phyloP scores from a whole-genome alignment of 2,329 filamentous ascomycete species.

The Exserohilum rostratum region DNA sequence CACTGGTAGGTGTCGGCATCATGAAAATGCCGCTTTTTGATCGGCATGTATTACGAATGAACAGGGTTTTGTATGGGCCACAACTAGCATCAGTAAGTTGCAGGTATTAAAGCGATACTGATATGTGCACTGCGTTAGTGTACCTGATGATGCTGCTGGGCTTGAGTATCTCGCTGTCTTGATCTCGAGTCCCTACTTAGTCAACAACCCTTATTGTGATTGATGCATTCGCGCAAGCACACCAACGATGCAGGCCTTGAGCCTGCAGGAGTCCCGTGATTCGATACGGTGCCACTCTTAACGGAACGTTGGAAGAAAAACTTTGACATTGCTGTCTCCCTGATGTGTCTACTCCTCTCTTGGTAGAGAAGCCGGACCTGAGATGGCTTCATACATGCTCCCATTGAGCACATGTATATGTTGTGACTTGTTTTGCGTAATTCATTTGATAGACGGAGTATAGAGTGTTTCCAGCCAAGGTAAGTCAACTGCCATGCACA shows the following conservation, averaged over 20 bases:
- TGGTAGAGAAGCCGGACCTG: neutral
- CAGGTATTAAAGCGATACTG: constrained; percentile 1
- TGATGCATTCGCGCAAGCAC: constrained; percentile 2
- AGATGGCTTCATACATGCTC: neutral
- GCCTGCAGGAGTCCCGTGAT: constrained; percentile 50
- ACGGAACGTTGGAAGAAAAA: constrained; percentile 56
- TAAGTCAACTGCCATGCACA: too few relatives aligned
- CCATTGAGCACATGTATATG: neutral
- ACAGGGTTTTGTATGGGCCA: neutral
- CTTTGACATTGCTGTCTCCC: constrained; percentile 4
- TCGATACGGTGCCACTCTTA: constrained; percentile 47
- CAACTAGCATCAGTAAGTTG: constrained; percentile 4
- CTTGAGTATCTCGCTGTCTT: neutral
- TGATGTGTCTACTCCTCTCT: neutral
- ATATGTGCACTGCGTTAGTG: neutral
- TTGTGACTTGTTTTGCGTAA: neutral
- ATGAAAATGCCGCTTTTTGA: constrained; percentile 7
- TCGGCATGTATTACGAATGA: constrained; percentile 7
- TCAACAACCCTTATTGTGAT: neutral
- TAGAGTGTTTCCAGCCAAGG: too few relatives aligned
- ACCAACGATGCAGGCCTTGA: constrained; percentile 55
- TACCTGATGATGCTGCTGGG: neutral
- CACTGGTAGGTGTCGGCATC: constrained; percentile 1
- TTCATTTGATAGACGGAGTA: too few relatives aligned
- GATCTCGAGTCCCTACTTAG: neutral